phyloP scores from a whole-genome alignment of 169 alveolate genomes.

The Plasmodium cynomolgi region DNA sequence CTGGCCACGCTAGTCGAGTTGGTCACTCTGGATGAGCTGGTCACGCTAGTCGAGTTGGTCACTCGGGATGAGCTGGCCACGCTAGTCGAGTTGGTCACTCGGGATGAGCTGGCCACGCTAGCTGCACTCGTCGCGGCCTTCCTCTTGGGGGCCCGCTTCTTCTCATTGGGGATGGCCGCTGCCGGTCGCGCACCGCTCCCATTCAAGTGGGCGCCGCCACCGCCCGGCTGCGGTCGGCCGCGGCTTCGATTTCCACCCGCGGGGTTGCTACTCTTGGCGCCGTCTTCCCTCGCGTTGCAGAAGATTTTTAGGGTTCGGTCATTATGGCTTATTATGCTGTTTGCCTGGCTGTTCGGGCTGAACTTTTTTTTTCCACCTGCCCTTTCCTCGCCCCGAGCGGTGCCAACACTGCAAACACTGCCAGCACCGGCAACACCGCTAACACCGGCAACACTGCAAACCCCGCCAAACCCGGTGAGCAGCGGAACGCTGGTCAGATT shows the following conservation, averaged over 20 bases:
- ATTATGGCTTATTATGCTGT: constrained; percentile 44
- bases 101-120: background rate
- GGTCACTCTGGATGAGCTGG: too few species aligned
- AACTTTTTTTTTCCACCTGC: background rate
- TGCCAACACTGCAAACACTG: background rate
- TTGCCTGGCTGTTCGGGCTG: constrained; percentile 16
- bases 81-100: too few species aligned
- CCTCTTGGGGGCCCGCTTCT: background rate
- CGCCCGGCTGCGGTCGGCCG: background rate
- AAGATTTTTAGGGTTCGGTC: constrained; percentile 24
- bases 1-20: too few species aligned
- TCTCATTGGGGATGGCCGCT: background rate
- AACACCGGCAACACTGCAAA: background rate
- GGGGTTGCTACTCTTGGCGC: constrained; percentile 4
- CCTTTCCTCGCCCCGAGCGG: constrained; percentile 11
- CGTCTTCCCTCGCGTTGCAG: constrained; percentile 28
- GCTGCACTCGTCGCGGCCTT: background rate
- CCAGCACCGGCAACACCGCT: background rate
- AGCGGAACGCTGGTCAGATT: background rate
- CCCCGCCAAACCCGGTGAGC: background rate
- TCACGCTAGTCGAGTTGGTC: too few species aligned
- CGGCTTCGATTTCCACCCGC: background rate
- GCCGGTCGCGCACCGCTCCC: background rate
- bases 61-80: too few species aligned
- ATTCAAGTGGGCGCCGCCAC: background rate